Base-by-base conservation (phyloP, 257 asterid species). In the Lantana camara region DNA sequence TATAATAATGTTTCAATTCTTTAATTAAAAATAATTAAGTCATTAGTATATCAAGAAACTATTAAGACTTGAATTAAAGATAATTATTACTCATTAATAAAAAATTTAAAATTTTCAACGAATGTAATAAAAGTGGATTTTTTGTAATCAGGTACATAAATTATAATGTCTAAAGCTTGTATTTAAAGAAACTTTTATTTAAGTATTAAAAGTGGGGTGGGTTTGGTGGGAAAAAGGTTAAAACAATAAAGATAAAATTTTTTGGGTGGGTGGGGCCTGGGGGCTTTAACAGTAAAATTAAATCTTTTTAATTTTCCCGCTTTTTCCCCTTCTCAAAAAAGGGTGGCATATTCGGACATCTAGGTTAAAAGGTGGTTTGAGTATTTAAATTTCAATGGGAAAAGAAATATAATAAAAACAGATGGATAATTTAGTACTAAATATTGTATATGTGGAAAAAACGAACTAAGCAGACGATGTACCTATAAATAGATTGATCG, bases 151-250 rank as follows among this genome's bases (percentile, higher is more conserved):
- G 69, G 51, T 61, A 45, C 2, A 38, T 55, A 49, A 65, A 60
- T 60, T 61, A 77, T 69, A 60, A 10, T 69, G 71, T 55, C 75
- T 35, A 48, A 62, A 69, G 69, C 74, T 65, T 73, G 46, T 12
- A 55, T 37, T 32, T 55, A 57, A 73, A 53, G 71, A 59, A 45
- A 72, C 40, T 27, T 51, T 58, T 64, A 35, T 35, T 3, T 47
- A 40, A 53, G 30, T 7, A 44, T 16, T 61, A 42, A 71, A 63
- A 59, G 66, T 44, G 37, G 67, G 45, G 60, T 47, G 67, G 45
- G 60, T 47, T 66, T 63, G 74, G 63, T 62, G 66, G 29, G 29
- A 21, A 57, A 72, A 73, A 49, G 65, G 41, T 59, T n/a, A 17
- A 17, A 37, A 49, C 68, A 65, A 59, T 69, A 60, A 70, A 52